Conservation (phyloP, 768 basidiomycete genomes). For the Mycena venus region DNA sequence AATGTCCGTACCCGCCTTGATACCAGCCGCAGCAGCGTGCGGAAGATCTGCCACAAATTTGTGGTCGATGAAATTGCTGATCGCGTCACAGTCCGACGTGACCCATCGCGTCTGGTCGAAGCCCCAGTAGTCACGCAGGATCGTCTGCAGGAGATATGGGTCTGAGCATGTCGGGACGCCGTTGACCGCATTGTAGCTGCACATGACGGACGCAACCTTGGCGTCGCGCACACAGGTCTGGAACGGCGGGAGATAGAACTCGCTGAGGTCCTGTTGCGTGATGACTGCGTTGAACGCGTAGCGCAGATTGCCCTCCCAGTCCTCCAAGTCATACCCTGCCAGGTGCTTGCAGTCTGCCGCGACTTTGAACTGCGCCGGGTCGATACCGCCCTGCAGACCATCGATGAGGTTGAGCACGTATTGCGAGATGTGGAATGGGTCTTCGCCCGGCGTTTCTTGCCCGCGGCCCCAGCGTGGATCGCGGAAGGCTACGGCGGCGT, state of each 20-base stretch:
- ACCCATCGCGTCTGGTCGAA: slow-evolving; percentile 68
- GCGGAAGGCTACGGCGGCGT: slow-evolving; percentile 59
- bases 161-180: slow-evolving; percentile 70
- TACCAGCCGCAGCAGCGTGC: slow-evolving; percentile 62
- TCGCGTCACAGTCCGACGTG: slow-evolving; percentile 69
- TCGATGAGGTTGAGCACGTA: slow-evolving; percentile 68
- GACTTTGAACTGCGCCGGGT: slow-evolving; percentile 66
- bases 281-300: slow-evolving; percentile 68
- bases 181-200: slow-evolving; percentile 74
- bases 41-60: slow-evolving; percentile 59
- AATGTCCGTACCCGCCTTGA: slow-evolving; percentile 67
- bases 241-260: slow-evolving; percentile 69
- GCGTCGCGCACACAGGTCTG: slow-evolving; percentile 72
- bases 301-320: slow-evolving; percentile 66
- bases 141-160: slow-evolving; percentile 63
- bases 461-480: slow-evolving; percentile 76
- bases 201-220: slow-evolving; percentile 71
- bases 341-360: slow-evolving; percentile 73
- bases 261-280: slow-evolving; percentile 66
- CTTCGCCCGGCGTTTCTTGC: slow-evolving; percentile 74
- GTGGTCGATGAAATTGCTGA: slow-evolving; percentile 65
- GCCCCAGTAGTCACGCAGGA: slow-evolving; percentile 66
- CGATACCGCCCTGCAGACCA: slow-evolving; percentile 70
- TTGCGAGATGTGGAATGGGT: slow-evolving; percentile 64
- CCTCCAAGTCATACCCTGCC: slow-evolving; percentile 71